These are phyloP conservation scores for Colletotrichum eremochloae DNA, from an alignment of 2,329 filamentous ascomycete genomes.

Conservation along the genomic window DNA sequence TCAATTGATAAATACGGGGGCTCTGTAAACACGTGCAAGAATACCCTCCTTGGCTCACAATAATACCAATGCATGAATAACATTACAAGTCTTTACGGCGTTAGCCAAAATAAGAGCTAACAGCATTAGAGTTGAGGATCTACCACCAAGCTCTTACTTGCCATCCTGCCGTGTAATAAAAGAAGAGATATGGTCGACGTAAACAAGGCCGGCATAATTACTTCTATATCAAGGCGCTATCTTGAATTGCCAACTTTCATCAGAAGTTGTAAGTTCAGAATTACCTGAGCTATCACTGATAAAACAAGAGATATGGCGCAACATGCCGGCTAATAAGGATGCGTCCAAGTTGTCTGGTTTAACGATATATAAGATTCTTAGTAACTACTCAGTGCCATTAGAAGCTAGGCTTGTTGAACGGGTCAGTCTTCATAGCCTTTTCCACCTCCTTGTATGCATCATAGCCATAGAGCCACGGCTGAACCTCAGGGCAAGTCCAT, in stretches of 20 bases:
- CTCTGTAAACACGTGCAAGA: background rate
- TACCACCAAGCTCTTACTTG: background rate
- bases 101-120: background rate
- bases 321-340: background rate
- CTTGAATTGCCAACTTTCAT: background rate
- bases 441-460: slow-evolving; percentile 57
- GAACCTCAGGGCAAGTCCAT: slow-evolving; percentile 73
- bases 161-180: background rate
- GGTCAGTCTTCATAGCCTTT: slow-evolving; percentile 27
- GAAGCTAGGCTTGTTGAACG: slow-evolving; percentile 15
- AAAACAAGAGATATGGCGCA: background rate
- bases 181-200: background rate
- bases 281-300: background rate
- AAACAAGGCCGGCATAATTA: background rate
- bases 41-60: background rate
- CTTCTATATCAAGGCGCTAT: background rate
- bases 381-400: background rate
- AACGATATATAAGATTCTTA: background rate
- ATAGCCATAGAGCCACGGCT: slow-evolving; percentile 76
- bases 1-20: background rate
- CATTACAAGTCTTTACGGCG: background rate
- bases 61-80: background rate
- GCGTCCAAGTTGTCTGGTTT: rapidly evolving
- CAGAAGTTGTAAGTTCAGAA: background rate
- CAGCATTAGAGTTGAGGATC: background rate